Conservation (phyloP, 2,329 filamentous ascomycete species). For the Pseudogymnoascus pannorum region DNA sequence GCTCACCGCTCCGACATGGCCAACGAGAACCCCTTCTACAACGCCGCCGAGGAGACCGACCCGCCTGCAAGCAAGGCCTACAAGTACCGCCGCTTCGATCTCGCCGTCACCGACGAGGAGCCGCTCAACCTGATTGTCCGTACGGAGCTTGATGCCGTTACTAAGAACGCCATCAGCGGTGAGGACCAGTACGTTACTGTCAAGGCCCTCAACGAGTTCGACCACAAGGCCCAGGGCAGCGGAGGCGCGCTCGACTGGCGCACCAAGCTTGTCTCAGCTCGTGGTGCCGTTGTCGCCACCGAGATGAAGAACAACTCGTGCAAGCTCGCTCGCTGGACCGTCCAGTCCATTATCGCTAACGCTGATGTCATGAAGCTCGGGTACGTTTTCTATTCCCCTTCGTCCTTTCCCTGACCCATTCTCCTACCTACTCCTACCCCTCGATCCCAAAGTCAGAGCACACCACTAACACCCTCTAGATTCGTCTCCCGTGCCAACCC, state of each 20-base stretch:
- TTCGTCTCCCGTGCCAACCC: constrained; percentile 95
- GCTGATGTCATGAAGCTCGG: constrained; percentile 99
- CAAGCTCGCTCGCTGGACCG: constrained; percentile 97
- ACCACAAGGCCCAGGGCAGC: constrained; percentile 92
- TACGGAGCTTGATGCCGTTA: constrained; percentile 88
- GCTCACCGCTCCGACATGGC: constrained; percentile 73
- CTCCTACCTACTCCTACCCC: neutral
- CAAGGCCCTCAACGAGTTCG: constrained; percentile 98
- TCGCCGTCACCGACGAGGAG: constrained; percentile 84
- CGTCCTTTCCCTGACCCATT: neutral
- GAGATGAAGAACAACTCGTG: constrained; percentile 99
- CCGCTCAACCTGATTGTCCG: constrained; percentile 89
- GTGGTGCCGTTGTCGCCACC: constrained; percentile 93
- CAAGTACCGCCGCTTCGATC: constrained; percentile 96
- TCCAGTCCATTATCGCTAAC: constrained; percentile 91
- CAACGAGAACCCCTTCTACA: constrained; percentile 96
- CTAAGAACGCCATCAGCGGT: constrained; percentile 88
- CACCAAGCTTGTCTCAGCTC: constrained; percentile 85
- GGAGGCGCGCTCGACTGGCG: constrained; percentile 96
- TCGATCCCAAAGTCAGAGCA: neutral
- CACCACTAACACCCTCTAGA: constrained; percentile 40
- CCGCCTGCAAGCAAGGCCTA: constrained; percentile 93
- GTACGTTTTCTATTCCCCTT: constrained; percentile 42
- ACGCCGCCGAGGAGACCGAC: constrained; percentile 83
- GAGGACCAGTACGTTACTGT: constrained; percentile 88